Evolutionary conservation across 768 basidiomycete genomes (phyloP).

Genomic region (Leccinum ochraceum): DNA sequence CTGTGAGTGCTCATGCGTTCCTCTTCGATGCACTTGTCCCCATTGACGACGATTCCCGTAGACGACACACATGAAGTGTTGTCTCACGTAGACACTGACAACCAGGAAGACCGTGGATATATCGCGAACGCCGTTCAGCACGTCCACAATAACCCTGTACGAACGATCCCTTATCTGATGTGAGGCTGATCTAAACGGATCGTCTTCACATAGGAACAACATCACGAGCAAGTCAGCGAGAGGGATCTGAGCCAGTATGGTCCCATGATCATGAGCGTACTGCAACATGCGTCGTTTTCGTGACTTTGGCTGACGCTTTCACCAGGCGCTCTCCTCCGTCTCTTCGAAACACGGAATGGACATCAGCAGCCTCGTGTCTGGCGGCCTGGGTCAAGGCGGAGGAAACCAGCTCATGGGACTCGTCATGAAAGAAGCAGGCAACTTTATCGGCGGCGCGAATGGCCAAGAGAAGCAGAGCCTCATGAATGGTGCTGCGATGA

Average conservation of each 20-base stretch:
- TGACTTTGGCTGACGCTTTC: conserved; percentile 7
- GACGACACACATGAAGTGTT: conserved; percentile 68
- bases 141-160: conserved; percentile 24
- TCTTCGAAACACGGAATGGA: conserved; percentile 35
- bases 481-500: conserved; percentile 83
- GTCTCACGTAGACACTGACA: conserved; percentile 41
- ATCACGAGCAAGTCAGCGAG: conserved; percentile 16
- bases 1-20: conserved; percentile 17
- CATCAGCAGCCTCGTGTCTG: conserved; percentile 26
- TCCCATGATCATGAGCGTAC: conserved; percentile 22
- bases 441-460: conserved; percentile 66
- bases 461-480: conserved; percentile 76
- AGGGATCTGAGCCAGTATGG: conserved; percentile 19
- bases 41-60: conserved; percentile 25
- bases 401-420: conserved; percentile 72
- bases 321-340: conserved; percentile 21
- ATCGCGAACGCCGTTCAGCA: conserved; percentile 23
- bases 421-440: conserved; percentile 82
- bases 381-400: conserved; percentile 45
- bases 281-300: not conserved
- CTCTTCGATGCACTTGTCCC: conserved; percentile 7
- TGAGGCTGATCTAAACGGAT: conserved; percentile 1
- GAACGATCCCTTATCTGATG: not conserved
- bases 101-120: conserved; percentile 5
- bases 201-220: conserved; percentile 11